Conservation (phyloP, 495 filamentous ascomycete genomes). For the Amorphotheca resinae region DNA sequence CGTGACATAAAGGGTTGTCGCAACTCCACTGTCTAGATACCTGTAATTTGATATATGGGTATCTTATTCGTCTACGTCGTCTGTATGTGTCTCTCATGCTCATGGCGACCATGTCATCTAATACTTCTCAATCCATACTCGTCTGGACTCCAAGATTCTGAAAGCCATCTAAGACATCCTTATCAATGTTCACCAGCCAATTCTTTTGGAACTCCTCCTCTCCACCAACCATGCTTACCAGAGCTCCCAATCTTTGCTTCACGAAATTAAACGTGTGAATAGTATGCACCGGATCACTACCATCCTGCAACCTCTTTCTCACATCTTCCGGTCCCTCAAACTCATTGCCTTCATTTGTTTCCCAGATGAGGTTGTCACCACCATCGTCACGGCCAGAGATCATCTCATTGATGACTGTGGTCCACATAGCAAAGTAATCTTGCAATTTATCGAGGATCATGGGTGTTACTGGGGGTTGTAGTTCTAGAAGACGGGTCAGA, state of each 20-base stretch:
- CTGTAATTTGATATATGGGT: too few species aligned
- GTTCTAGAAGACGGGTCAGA: slow-evolving; percentile 65
- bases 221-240: slow-evolving; percentile 59
- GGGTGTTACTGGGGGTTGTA: slow-evolving; percentile 36
- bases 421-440: slow-evolving; percentile 44
- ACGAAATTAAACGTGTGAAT: slow-evolving; percentile 61
- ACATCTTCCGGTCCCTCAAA: slow-evolving; percentile 56
- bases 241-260: slow-evolving; percentile 46
- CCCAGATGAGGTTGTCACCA: slow-evolving; percentile 46
- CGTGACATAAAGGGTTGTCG: too few species aligned
- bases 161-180: slow-evolving; percentile 62
- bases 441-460: slow-evolving; percentile 34
- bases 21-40: too few species aligned
- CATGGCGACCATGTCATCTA: too few species aligned
- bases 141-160: slow-evolving; percentile 15
- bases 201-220: slow-evolving; percentile 58
- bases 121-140: background rate
- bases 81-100: too few species aligned
- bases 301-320: slow-evolving; percentile 36
- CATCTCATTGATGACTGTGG: slow-evolving; percentile 32
- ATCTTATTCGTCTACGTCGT: too few species aligned
- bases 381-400: slow-evolving; percentile 17
- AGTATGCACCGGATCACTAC: slow-evolving; percentile 56
- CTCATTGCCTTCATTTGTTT: slow-evolving; percentile 48
- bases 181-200: slow-evolving; percentile 82